Conservation (phyloP, 768 basidiomycete genomes). For the Tulasnella calospora region DNA sequence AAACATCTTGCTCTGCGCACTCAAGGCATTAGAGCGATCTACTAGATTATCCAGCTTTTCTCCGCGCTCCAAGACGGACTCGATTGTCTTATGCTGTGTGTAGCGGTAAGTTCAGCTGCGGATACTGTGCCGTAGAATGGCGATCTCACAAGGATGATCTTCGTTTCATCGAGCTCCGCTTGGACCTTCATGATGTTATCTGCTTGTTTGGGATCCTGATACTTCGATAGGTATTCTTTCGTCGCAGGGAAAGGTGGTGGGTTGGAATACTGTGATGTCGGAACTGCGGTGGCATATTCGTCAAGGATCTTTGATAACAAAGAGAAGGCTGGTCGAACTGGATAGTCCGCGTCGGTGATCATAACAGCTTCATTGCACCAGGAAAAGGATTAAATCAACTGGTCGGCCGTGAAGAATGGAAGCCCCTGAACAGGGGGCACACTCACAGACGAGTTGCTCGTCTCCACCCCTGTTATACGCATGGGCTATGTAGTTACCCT, state of each 20-base stretch:
- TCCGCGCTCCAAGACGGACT: conserved; percentile 90
- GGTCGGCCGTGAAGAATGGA: not conserved
- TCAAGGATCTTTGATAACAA: conserved; percentile 89
- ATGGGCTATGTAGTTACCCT: conserved; percentile 89
- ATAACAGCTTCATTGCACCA: conserved; percentile 59
- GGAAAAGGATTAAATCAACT: not conserved
- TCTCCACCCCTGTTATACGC: conserved; percentile 88
- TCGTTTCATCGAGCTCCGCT: conserved; percentile 96
- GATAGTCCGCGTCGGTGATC: conserved; percentile 94
- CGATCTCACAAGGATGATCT: conserved; percentile 81
- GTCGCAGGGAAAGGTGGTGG: conserved; percentile 71
- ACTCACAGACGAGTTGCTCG: conserved; percentile 75
- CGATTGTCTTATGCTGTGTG: conserved; percentile 94
- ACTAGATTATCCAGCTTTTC: conserved; percentile 96
- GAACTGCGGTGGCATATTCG: conserved; percentile 79
- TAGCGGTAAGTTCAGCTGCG: not conserved
- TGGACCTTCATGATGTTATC: conserved; percentile 99
- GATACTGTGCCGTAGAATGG: not conserved
- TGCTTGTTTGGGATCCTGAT: conserved; percentile 95
- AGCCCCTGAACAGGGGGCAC: not conserved
- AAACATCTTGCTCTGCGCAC: conserved; percentile 93
- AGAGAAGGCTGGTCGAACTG: conserved; percentile 93
- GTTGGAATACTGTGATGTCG: conserved; percentile 60
- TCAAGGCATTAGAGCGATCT: conserved; percentile 83
- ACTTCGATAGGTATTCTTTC: conserved; percentile 75